These are phyloP conservation scores for Phytophthora sansomeana DNA, from an alignment of 352 stramenopile genomes.

Conservation along the genomic window DNA sequence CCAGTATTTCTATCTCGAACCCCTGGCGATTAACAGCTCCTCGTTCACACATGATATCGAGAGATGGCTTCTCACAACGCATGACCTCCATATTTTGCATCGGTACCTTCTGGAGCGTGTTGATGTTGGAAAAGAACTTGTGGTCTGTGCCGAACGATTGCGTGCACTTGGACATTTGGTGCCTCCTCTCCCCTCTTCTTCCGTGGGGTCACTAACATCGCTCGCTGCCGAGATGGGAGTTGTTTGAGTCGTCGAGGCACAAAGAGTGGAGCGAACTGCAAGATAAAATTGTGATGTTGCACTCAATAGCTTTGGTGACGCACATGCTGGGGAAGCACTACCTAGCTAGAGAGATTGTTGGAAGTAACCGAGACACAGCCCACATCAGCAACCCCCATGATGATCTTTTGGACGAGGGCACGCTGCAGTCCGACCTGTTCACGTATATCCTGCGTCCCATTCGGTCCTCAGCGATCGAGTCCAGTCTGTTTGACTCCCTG, in stretches of 20 bases:
- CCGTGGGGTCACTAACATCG: constrained; percentile 1
- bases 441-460: constrained; percentile 84
- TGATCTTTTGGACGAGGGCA: constrained; percentile 51
- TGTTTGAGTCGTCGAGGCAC: constrained; percentile 55
- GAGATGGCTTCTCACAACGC: constrained; percentile 48
- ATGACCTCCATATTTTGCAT: constrained; percentile 49
- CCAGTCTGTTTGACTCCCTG: constrained; percentile 74
- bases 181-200: constrained; percentile 22
- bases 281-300: constrained; percentile 53
- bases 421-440: constrained; percentile 74
- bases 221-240: constrained; percentile 28
- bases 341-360: constrained; percentile 35
- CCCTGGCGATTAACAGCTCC: constrained; percentile 25
- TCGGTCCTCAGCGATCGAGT: constrained; percentile 82
- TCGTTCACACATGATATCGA: constrained; percentile 30
- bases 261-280: constrained; percentile 68
- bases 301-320: constrained; percentile 62
- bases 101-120: constrained; percentile 41
- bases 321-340: constrained; percentile 74
- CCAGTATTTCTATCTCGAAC: constrained; percentile 85
- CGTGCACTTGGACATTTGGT: constrained; percentile 38
- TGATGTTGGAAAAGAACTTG: constrained; percentile 42
- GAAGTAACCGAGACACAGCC: neutral
- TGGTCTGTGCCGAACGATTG: constrained; percentile 35
- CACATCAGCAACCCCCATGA: constrained; percentile 15